Base-by-base conservation (phyloP, 345 rosid species). In the Pistacia vera region DNA sequence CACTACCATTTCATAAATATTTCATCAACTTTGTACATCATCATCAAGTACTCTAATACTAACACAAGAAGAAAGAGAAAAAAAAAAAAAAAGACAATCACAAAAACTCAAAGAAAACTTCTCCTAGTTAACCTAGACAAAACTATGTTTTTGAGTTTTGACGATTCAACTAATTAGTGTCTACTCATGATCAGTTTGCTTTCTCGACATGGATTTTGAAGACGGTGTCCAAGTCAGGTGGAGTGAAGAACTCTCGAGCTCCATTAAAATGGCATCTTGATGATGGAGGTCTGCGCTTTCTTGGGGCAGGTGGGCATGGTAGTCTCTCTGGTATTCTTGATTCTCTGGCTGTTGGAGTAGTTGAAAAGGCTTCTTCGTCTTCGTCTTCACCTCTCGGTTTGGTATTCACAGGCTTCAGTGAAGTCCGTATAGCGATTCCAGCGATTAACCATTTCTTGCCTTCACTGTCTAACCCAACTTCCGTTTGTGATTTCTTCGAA, bases 241-340 rank as follows among this genome's bases (percentile, higher is more conserved):
- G 94, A 11, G 84, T 85, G 36, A 94, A 94, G 85, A 87, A 94
- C 89, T 94, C 97, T 57, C 87, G 86, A 66, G 74, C 91, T 11
- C 85, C 91, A 63, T 58, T 86, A 41, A 73, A 77, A 60, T 85
- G 79, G 75, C 92, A 91, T 77, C 86, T 88, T 2, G 86, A 81
- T 72, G 85, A 57, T 49, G 85, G 60, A 49, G 94, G 89, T 55
- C 95, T 76, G 55, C 86, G 87, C 83, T 94, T 92, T 75, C 87
- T 92, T 35, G 97, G 97, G 3, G 98, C 97, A 2, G 91, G 95
- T 46, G 97, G 98, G 83, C 98, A 94, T 13, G 82, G 74, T 44
- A 90, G 52, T 71, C 73, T 90, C 77, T 88, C 91, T 25, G 97
- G 91, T 81, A 91, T 87, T 80, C 93, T 94, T 13, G 94, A 70